Conservation (phyloP, 2,329 filamentous ascomycete species). For the Penicillium corylophilum region DNA sequence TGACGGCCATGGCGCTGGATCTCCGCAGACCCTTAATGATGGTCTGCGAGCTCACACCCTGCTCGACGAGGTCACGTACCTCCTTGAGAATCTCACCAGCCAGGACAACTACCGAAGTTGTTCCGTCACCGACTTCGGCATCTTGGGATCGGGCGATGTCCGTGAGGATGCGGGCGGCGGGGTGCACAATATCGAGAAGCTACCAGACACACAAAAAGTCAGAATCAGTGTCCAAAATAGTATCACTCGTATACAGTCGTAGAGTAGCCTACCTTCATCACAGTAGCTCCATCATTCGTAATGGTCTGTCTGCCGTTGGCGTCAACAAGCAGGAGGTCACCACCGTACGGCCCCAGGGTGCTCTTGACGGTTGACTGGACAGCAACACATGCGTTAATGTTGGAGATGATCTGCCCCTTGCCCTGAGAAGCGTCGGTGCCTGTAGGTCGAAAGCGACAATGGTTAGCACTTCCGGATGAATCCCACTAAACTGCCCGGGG, state of each 20-base stretch:
- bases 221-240: slow-evolving; percentile 1
- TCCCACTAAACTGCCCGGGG: slow-evolving; percentile 21
- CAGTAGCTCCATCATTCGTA: slow-evolving; percentile 97
- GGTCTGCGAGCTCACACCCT: slow-evolving; percentile 93
- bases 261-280: slow-evolving; percentile 77
- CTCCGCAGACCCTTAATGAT: slow-evolving; percentile 95
- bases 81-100: slow-evolving; percentile 98
- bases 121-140: slow-evolving; percentile 96
- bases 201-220: slow-evolving; percentile 36
- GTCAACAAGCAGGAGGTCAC: slow-evolving; percentile 93
- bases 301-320: slow-evolving; percentile 95
- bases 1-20: slow-evolving; percentile 86
- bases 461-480: slow-evolving; percentile 25
- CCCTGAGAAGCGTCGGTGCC: slow-evolving; percentile 97
- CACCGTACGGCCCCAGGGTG: slow-evolving; percentile 93
- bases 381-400: slow-evolving; percentile 96
- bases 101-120: slow-evolving; percentile 93
- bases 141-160: slow-evolving; percentile 99
- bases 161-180: slow-evolving; percentile 92
- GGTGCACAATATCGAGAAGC: slow-evolving; percentile 98
- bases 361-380: slow-evolving; percentile 95
- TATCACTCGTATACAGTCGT: neutral
- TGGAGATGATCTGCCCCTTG: slow-evolving; percentile 93
- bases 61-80: slow-evolving; percentile 91
- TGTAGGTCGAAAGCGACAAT: slow-evolving; percentile 42